Conservation (phyloP, 176 grass and related monocot species). For the Miscanthus lutarioriparius region DNA sequence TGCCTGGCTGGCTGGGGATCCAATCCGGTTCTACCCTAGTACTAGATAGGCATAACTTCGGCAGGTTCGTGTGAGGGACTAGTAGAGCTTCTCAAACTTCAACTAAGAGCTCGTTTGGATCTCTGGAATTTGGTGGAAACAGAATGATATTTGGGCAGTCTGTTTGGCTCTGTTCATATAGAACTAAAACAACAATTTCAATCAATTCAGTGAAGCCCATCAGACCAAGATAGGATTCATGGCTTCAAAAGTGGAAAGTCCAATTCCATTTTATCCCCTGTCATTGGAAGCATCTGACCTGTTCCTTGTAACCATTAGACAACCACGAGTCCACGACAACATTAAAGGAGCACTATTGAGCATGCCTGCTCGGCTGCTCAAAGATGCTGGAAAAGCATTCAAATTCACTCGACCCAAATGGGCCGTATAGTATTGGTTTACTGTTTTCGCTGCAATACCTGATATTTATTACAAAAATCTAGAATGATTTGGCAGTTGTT, state of each 20-base stretch:
- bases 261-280: neutral
- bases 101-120: neutral
- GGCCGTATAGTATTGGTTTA: neutral
- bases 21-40: neutral
- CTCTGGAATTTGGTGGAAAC: neutral
- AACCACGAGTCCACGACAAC: neutral
- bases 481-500: neutral
- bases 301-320: neutral
- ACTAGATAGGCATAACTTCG: no score
- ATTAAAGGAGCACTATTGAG: neutral
- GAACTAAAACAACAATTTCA: neutral
- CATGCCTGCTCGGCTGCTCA: neutral
- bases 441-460: neutral
- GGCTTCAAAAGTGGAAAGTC: neutral
- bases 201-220: neutral
- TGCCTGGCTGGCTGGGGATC: constrained; percentile 4
- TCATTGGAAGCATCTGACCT: neutral
- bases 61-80: no score
- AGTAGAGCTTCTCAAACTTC: neutral
- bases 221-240: neutral
- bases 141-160: neutral
- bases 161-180: neutral
- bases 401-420: neutral
- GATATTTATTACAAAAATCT: neutral
- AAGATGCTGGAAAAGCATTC: neutral